phyloP scores from a whole-genome alignment of 2,329 filamentous ascomycete genomes.

The Aspergillus ochraceus region DNA sequence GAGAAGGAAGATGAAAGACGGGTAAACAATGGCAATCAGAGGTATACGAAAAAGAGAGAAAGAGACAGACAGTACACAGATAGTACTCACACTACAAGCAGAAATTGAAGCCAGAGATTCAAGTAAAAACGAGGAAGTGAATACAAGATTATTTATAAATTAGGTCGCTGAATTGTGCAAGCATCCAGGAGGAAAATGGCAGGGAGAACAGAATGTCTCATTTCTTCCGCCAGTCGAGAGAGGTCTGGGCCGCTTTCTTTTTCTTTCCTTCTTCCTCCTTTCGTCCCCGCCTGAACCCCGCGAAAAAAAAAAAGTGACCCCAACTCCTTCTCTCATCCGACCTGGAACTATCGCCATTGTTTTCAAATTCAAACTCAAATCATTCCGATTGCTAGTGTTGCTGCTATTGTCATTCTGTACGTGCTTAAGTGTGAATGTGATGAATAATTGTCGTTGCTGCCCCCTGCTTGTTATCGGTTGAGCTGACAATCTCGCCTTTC shows the following conservation, averaged over 20 bases:
- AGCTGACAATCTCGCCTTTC: not conserved
- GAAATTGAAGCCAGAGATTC: too few species aligned
- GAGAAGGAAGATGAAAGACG: not conserved
- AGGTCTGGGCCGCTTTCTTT: not conserved
- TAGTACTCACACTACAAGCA: too few species aligned
- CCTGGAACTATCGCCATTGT: not conserved
- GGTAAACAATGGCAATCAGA: not conserved
- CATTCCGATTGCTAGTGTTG: not conserved
- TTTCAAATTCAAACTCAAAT: too few species aligned
- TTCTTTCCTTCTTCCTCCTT: not conserved
- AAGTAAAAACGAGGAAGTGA: too few species aligned
- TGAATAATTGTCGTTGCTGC: not conserved
- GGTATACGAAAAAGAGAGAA: too few species aligned
- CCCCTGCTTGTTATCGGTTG: not conserved
- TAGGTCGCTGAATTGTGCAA: too few species aligned
- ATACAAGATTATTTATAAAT: too few species aligned
- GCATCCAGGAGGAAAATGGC: too few species aligned
- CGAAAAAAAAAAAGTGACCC: not conserved
- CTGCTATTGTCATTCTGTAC: not conserved
- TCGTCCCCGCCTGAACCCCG: constrained; percentile 4
- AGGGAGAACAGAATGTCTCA: not conserved
- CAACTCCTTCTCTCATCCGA: constrained; percentile 1
- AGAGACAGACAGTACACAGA: too few species aligned
- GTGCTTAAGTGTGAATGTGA: not conserved
- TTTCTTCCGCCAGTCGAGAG: not conserved